These are phyloP conservation scores for Glycine tomentella DNA, from an alignment of 306 rosid species.

Conservation along the genomic window DNA sequence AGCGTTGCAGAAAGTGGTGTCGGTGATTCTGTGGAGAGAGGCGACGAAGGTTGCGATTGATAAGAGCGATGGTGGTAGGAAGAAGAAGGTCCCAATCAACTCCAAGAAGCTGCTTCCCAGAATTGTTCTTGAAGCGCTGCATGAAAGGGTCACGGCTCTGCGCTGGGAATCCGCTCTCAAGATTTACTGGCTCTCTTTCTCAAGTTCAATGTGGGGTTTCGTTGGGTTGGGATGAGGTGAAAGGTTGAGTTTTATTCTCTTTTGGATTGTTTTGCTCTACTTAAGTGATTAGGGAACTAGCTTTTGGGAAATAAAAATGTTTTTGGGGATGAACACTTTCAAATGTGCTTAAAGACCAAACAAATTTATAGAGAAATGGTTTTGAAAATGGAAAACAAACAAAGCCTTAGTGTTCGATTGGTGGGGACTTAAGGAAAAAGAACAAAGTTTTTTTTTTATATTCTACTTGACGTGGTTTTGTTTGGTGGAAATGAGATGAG, in stretches of 20 bases:
- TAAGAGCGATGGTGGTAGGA: slow-evolving; percentile 54
- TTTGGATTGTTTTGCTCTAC: not conserved
- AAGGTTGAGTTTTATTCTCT: no score
- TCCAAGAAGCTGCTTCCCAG: slow-evolving; percentile 80
- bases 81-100: slow-evolving; percentile 72
- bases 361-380: not conserved
- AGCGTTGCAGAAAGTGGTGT: slow-evolving; percentile 86
- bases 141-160: slow-evolving; percentile 76
- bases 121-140: slow-evolving; percentile 85
- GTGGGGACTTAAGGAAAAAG: not conserved
- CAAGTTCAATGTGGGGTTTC: not conserved
- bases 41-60: slow-evolving; percentile 87
- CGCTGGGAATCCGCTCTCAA: slow-evolving; percentile 97
- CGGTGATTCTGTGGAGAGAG: slow-evolving; percentile 81
- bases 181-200: slow-evolving; percentile 46
- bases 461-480: not conserved
- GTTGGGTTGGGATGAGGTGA: not conserved
- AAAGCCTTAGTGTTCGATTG: not conserved
- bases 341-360: no score
- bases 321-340: not conserved
- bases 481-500: not conserved
- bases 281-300: not conserved
- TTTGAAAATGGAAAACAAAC: not conserved
- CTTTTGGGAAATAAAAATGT: not conserved
- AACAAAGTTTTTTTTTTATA: not conserved